Conservation (phyloP, 2,329 filamentous ascomycete species). For the Bipolaris victoriae region DNA sequence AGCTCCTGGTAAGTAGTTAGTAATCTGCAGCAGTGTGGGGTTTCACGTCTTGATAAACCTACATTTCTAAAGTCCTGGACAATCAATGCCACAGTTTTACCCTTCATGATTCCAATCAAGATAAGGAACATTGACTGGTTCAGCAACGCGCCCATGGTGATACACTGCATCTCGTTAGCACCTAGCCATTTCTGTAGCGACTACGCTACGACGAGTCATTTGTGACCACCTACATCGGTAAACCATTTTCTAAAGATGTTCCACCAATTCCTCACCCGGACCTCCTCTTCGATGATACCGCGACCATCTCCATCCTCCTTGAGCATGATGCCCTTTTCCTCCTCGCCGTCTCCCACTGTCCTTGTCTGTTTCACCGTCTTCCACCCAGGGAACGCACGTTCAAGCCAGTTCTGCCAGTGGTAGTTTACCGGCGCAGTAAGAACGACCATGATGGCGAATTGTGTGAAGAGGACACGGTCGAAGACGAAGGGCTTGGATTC, state of each 20-base stretch:
- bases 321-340: conserved; percentile 39
- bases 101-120: conserved; percentile 61
- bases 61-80: conserved; percentile 44
- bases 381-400: conserved; percentile 72
- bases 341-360: conserved; percentile 26
- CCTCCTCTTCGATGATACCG: conserved; percentile 35
- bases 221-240: conserved; percentile 58
- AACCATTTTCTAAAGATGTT: conserved; percentile 72
- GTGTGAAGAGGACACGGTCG: conserved; percentile 46
- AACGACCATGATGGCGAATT: conserved; percentile 65
- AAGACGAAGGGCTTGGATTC: conserved; percentile 46
- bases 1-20: conserved; percentile 32
- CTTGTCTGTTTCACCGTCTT: conserved; percentile 32
- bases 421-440: conserved; percentile 82
- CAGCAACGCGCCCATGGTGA: conserved; percentile 65
- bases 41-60: conserved; percentile 29
- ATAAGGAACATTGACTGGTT: conserved; percentile 71
- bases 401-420: conserved; percentile 82
- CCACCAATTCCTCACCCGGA: conserved; percentile 48
- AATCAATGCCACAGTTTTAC: conserved; percentile 42
- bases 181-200: background rate
- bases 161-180: conserved; percentile 51
- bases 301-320: conserved; percentile 38
- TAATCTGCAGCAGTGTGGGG: conserved; percentile 24
- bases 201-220: background rate